Evolutionary conservation across 805 yeast genomes (phyloP), one percentile per base, ranked within the genome.

Genomic region (Candida stauntonica): DNA sequence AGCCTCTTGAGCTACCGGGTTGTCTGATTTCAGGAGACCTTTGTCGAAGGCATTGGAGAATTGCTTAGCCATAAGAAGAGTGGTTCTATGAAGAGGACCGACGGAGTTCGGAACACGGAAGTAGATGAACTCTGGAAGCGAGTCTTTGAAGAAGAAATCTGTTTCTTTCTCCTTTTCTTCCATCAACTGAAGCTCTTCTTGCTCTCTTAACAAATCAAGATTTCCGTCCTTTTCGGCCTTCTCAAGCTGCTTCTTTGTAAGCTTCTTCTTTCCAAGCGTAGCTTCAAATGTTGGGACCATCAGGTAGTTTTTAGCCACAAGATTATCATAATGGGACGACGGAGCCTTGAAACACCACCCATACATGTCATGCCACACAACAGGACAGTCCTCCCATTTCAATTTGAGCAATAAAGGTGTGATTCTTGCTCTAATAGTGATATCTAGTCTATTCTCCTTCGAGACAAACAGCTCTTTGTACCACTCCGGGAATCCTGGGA

Each of bases 401-500:
- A 93, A 65, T 44, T 80, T 76, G 41, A 93, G 67, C 24, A 93
- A 61, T 4, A 89, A 53, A 0, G 97, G 91, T 0, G 95, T 75
- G 4, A 79, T 64, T 47, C 98, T 67, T 0, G 95, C 71, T 38
- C 86, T 72, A 1, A 85, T 75, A 0, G 93, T 77, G 12, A 93
- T 61, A 26, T 68, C 75, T 52, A 86, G 69, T 16, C 64, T 69
- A 12, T 58, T 42, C 3, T 63, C 58, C 11, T 67, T 61, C 8
- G 61, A 49, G 1, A 68, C 62, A 46, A 67, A 65, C 33, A 78
- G 49, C 12, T 77, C 79, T 43, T 83, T 75, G 59, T 86, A 94
- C 99, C 99, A 93, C 48, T 82, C 82, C 0, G 99, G 99, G 51
- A 72, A 86, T 0, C 96, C 98, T 0, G 95, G 94, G 33, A 86